Conservation (phyloP, 805 yeast species). For the Schwanniomyces polymorphus region DNA sequence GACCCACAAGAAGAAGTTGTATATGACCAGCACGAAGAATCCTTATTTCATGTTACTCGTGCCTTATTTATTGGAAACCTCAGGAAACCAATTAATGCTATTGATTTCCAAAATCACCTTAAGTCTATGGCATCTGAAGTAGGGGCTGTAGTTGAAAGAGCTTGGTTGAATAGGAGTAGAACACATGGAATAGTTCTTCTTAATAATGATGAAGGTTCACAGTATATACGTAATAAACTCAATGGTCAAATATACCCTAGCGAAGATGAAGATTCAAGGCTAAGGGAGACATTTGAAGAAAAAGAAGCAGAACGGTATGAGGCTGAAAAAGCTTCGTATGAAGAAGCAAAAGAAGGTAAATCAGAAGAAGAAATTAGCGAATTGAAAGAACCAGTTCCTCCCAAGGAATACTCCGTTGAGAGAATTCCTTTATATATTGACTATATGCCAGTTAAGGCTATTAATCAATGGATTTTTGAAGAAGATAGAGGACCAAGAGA, state of each 20-base stretch:
- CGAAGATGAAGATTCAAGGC: slow-evolving; percentile 19
- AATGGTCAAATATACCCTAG: slow-evolving; percentile 36
- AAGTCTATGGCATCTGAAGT: slow-evolving; percentile 25
- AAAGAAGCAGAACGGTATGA: slow-evolving; percentile 21
- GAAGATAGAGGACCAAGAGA: slow-evolving; percentile 45
- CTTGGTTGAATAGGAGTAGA: slow-evolving; percentile 43
- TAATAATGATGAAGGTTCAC: slow-evolving; percentile 41
- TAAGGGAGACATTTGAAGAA: slow-evolving; percentile 13
- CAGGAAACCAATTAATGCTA: slow-evolving; percentile 37
- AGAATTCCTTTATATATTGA: slow-evolving; percentile 37
- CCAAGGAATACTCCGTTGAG: slow-evolving; percentile 13
- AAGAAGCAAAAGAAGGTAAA: slow-evolving; percentile 6
- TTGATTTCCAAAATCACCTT: slow-evolving; percentile 35
- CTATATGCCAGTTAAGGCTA: slow-evolving; percentile 45
- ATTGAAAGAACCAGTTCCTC: slow-evolving; percentile 14
- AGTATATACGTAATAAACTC: slow-evolving; percentile 28
- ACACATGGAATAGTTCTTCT: slow-evolving; percentile 45
- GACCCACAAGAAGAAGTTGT: slow-evolving; percentile 28
- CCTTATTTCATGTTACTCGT: slow-evolving; percentile 39
- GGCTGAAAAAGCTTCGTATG: slow-evolving; percentile 13
- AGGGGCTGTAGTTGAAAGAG: slow-evolving; percentile 32
- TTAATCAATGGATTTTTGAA: slow-evolving; percentile 47
- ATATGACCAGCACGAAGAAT: slow-evolving; percentile 29
- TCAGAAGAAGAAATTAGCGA: slow-evolving; percentile 5
- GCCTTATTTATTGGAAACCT: slow-evolving; percentile 47